These are phyloP conservation scores for Podaxis mareebaensis DNA, from an alignment of 768 basidiomycete genomes.

Conservation along the genomic window DNA sequence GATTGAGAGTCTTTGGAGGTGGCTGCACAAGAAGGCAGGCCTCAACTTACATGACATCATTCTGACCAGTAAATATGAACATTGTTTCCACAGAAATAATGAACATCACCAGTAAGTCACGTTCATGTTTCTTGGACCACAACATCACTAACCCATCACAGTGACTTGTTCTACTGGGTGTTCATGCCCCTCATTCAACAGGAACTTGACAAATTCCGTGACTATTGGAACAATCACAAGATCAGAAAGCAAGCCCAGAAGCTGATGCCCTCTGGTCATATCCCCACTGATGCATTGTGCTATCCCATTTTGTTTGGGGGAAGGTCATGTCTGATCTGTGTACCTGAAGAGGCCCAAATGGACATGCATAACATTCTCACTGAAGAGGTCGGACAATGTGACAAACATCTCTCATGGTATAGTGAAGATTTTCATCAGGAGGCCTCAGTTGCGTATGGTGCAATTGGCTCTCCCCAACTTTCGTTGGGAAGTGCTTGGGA, in stretches of 20 bases:
- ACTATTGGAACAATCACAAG: constrained; percentile 32
- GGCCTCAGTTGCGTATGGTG: neutral
- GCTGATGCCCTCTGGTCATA: constrained; percentile 30
- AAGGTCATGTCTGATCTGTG: constrained; percentile 17
- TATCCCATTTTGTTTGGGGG: constrained; percentile 21
- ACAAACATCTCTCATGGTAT: constrained; percentile 15
- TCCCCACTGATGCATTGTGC: constrained; percentile 23
- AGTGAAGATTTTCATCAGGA: constrained; percentile 1
- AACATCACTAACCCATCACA: constrained; percentile 6
- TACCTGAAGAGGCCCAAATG: constrained; percentile 16
- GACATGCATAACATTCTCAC: constrained; percentile 14
- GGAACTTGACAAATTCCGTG: constrained; percentile 27
- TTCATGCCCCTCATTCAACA: constrained; percentile 31
- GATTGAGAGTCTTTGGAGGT: constrained; percentile 32
- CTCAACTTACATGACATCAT: constrained; percentile 22
- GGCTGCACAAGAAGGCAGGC: constrained; percentile 23
- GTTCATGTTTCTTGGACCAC: neutral
- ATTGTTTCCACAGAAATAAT: constrained; percentile 21
- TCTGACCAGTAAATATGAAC: constrained; percentile 22
- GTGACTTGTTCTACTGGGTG: constrained; percentile 33
- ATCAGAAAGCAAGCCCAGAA: constrained; percentile 26
- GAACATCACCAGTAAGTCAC: constrained; percentile 21
- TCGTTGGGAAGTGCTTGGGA: constrained; percentile 2
- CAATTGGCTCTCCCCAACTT: neutral
- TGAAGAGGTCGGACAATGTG: constrained; percentile 20